A percentile compares a stretch with the other conserved stretches of the same genome.
These are phyloP conservation scores for Aethionema arabicum DNA, from an alignment of 345 rosid genomes.

Conservation along the genomic window DNA sequence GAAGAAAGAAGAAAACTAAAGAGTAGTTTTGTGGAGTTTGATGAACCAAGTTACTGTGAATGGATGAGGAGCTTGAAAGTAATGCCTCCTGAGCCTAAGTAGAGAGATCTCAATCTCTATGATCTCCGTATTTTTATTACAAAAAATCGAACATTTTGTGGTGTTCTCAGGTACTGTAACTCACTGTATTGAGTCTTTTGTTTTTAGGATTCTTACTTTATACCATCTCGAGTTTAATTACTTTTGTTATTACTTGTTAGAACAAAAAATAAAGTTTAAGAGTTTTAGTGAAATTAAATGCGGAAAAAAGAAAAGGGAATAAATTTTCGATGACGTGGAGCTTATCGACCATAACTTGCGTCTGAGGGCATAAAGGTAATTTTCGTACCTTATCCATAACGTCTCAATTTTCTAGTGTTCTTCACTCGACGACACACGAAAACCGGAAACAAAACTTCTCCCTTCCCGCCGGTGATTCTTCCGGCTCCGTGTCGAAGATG, in stretches of 20 bases:
- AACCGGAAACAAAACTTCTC: conserved; percentile 24
- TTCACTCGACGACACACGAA: conserved; percentile 27
- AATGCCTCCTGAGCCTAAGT: conserved; percentile 73
- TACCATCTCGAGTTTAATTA: conserved; percentile 9
- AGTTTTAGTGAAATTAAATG: neutral
- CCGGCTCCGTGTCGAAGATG: conserved; percentile 40
- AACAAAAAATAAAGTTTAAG: conserved; percentile 20
- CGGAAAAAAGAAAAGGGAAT: neutral
- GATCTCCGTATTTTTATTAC: neutral
- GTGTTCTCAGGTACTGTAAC: conserved; percentile 10
- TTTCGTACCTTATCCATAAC: conserved; percentile 28
- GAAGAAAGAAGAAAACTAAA: conserved; percentile 74
- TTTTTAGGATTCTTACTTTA: conserved; percentile 24
- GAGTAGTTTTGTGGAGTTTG: conserved; percentile 80
- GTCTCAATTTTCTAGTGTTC: conserved; percentile 28
- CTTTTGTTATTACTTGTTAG: conserved; percentile 12
- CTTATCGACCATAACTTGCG: conserved; percentile 8
- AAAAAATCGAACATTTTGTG: neutral
- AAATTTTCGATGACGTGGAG: conserved; percentile 23
- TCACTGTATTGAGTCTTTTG: conserved; percentile 26
- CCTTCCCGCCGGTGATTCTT: conserved; percentile 24
- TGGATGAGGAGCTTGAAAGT: conserved; percentile 87
- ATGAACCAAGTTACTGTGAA: conserved; percentile 90
- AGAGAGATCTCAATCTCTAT: conserved; percentile 7
- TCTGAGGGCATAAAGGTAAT: conserved; percentile 23